These are phyloP conservation scores for Debaryomycetaceae sp. DNA, from an alignment of 1,139 yeast species.

Conservation along the genomic window DNA sequence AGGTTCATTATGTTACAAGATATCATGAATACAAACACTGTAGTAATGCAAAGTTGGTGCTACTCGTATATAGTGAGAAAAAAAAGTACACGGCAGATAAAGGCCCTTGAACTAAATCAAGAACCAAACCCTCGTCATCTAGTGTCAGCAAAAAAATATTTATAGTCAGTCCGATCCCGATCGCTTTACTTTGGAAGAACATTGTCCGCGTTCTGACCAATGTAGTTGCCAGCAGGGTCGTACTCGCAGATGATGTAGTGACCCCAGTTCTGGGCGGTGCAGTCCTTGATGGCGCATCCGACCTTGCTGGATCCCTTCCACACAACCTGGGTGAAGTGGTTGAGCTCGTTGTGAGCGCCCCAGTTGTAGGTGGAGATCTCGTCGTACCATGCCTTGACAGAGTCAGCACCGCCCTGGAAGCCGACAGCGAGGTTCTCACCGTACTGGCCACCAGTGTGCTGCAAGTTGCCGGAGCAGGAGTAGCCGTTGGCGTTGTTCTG, in stretches of 20 bases:
- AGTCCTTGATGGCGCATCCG: slow-evolving; percentile 63
- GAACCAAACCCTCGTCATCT: too few species aligned
- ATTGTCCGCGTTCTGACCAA: slow-evolving; percentile 9
- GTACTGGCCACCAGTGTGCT: slow-evolving; percentile 14
- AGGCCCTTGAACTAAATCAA: too few species aligned
- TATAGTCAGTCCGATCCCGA: too few species aligned
- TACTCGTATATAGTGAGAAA: too few species aligned
- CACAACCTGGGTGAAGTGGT: slow-evolving; percentile 81
- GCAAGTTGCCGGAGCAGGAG: slow-evolving; percentile 15
- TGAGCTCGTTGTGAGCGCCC: slow-evolving; percentile 22
- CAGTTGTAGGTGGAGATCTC: slow-evolving; percentile 12
- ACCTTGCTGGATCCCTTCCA: slow-evolving; percentile 63
- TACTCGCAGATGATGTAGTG: slow-evolving; percentile 14
- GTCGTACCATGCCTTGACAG: slow-evolving; percentile 16
- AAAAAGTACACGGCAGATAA: too few species aligned
- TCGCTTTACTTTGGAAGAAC: too few species aligned
- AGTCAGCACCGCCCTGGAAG: slow-evolving; percentile 10
- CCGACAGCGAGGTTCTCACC: slow-evolving; percentile 20
- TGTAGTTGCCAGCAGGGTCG: slow-evolving; percentile 14
- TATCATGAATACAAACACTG: too few species aligned
- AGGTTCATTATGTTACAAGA: too few species aligned
- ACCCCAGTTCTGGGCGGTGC: slow-evolving; percentile 16
- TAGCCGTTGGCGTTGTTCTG: slow-evolving; percentile 13
- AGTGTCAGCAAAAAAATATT: too few species aligned
- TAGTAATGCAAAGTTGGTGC: too few species aligned